Percentiles rank a stretch among this genome's conserved stretches.
Evolutionary conservation across 495 filamentous ascomycete genomes (phyloP).

Genomic region (Podospora didyma): DNA sequence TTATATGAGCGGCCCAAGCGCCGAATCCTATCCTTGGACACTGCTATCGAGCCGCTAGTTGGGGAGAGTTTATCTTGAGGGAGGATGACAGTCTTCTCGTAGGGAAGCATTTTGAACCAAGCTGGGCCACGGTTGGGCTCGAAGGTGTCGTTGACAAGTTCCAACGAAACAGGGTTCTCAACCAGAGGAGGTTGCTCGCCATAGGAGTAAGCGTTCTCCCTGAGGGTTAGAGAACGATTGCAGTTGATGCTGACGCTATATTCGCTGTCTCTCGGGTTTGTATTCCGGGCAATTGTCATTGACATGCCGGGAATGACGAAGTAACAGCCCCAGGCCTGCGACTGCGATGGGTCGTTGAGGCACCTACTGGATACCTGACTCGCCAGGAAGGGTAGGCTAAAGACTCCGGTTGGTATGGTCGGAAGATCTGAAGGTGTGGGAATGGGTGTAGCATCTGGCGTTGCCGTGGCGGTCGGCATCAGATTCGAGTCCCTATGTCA

Average conservation of each 20-base stretch:
- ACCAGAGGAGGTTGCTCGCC: constrained; percentile 70
- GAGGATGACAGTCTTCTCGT: constrained; percentile 81
- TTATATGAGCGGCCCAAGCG: neutral
- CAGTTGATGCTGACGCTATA: constrained; percentile 33
- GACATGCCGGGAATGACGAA: constrained; percentile 31
- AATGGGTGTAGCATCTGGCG: constrained; percentile 62
- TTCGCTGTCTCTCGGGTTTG: constrained; percentile 13
- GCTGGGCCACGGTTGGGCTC: constrained; percentile 65
- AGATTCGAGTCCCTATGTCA: constrained; percentile 14
- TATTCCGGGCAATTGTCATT: constrained; percentile 22
- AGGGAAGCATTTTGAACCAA: constrained; percentile 64
- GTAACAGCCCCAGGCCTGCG: constrained; percentile 66
- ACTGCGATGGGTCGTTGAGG: constrained; percentile 55
- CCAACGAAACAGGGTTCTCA: constrained; percentile 43
- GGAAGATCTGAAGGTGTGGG: constrained; percentile 55
- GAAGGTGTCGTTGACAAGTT: constrained; percentile 59
- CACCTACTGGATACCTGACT: constrained; percentile 62
- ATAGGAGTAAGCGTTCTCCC: constrained; percentile 51
- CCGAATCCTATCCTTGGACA: constrained; percentile 8
- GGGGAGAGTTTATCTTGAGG: constrained; percentile 47
- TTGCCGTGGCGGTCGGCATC: constrained; percentile 37
- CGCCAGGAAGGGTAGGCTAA: constrained; percentile 51
- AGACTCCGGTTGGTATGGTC: constrained; percentile 62
- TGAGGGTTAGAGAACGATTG: constrained; percentile 29
- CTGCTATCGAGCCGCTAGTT: constrained; percentile 5